phyloP scores from a whole-genome alignment of 805 yeast species.

The Candida maesae region DNA sequence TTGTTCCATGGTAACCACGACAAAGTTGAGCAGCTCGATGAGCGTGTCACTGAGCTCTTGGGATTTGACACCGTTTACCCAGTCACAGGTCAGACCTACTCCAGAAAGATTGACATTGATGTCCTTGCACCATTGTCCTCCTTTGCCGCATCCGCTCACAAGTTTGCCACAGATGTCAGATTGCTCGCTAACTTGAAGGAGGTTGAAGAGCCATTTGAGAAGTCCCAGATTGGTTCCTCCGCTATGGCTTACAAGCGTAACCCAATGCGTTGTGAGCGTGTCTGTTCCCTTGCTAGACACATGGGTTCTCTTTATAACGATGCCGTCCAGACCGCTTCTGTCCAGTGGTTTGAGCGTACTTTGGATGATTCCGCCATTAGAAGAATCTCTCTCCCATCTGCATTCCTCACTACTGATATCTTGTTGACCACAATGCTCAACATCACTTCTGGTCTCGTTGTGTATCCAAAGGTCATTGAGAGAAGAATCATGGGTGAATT shows the following conservation, averaged over 20 bases:
- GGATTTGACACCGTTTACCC: slow-evolving; percentile 97
- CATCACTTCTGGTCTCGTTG: slow-evolving; percentile 93
- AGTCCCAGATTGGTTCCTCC: slow-evolving; percentile 95
- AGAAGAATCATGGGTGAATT: slow-evolving; percentile 91
- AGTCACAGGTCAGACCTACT: slow-evolving; percentile 98
- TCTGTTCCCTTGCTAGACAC: slow-evolving; percentile 97
- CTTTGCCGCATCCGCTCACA: slow-evolving; percentile 94
- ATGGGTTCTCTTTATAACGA: slow-evolving; percentile 87
- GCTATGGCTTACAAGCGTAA: slow-evolving; percentile 99
- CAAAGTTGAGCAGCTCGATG: slow-evolving; percentile 89
- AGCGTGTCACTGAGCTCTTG: slow-evolving; percentile 84
- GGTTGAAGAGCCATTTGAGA: slow-evolving; percentile 97
- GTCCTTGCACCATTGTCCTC: slow-evolving; percentile 89
- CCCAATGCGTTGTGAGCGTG: slow-evolving; percentile 99
- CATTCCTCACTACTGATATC: slow-evolving; percentile 94
- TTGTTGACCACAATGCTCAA: slow-evolving; percentile 83
- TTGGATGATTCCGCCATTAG: slow-evolving; percentile 97
- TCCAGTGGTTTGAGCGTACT: slow-evolving; percentile 99
- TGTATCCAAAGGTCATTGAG: slow-evolving; percentile 97
- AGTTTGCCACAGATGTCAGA: slow-evolving; percentile 96
- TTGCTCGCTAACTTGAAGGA: slow-evolving; percentile 95
- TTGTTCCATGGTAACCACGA: slow-evolving; percentile 96
- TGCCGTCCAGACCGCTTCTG: slow-evolving; percentile 94
- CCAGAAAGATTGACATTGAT: slow-evolving; percentile 96
- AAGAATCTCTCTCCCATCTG: slow-evolving; percentile 94